Evolutionary conservation across 1,139 yeast genomes (phyloP).

Genomic region (Saccharomyces uvarum): DNA sequence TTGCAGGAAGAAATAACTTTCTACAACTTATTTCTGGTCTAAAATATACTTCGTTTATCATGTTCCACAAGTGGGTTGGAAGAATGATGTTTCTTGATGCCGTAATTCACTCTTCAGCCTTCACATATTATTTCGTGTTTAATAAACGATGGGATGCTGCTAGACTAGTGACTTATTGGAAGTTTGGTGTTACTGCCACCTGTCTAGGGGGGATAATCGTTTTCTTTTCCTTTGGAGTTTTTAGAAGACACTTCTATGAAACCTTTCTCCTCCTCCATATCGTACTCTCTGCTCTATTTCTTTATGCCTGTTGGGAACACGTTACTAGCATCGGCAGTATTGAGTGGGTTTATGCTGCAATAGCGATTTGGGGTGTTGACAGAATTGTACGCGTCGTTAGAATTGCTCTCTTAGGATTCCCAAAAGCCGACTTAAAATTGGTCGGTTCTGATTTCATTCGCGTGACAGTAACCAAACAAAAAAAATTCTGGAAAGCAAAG

Average conservation of each 20-base stretch:
- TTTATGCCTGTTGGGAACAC: conserved; percentile 58
- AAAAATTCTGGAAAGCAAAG: conserved; percentile 31
- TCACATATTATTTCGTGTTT: conserved; percentile 34
- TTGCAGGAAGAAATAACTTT: conserved; percentile 59
- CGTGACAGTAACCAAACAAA: conserved; percentile 31
- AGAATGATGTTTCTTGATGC: conserved; percentile 37
- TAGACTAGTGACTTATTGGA: conserved; percentile 21
- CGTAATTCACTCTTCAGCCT: conserved; percentile 41
- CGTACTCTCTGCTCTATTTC: conserved; percentile 46
- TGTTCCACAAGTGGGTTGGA: conserved; percentile 60
- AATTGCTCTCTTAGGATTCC: conserved; percentile 39
- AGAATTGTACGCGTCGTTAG: conserved; percentile 46
- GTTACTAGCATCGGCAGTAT: conserved; percentile 39
- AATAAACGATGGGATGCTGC: conserved; percentile 11
- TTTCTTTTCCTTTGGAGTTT: conserved; percentile 38
- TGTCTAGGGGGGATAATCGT: conserved; percentile 26
- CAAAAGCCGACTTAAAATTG: conserved; percentile 43
- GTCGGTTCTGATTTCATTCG: conserved; percentile 37
- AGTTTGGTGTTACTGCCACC: conserved; percentile 48
- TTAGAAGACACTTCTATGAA: conserved; percentile 58
- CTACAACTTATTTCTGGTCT: conserved; percentile 58
- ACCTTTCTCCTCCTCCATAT: conserved; percentile 54
- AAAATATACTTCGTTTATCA: conserved; percentile 50
- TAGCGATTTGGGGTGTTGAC: conserved; percentile 60
- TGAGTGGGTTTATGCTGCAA: conserved; percentile 43